These are phyloP conservation scores for Sphaerobolus stellatus DNA, from an alignment of 1,284 basidiomycete species.

Conservation along the genomic window DNA sequence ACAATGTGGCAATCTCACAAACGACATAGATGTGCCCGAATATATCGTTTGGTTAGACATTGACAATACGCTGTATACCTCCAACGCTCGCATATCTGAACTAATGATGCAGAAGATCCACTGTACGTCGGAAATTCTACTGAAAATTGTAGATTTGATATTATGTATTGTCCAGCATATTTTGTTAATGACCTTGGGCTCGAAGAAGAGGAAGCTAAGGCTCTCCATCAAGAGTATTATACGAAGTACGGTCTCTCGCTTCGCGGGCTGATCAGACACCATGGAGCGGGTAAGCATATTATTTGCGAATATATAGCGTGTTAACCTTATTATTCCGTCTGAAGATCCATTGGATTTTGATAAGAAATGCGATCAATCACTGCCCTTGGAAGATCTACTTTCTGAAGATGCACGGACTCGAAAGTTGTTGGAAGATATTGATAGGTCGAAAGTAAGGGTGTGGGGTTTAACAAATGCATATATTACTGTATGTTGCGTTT, in stretches of 20 bases:
- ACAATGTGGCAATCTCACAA: background rate
- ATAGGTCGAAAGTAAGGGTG: conserved; percentile 73
- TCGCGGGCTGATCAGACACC: conserved; percentile 76
- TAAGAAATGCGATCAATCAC: conserved; percentile 76
- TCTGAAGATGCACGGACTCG: conserved; percentile 62
- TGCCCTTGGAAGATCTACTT: conserved; percentile 82
- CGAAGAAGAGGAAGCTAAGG: conserved; percentile 65
- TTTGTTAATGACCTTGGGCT: conserved; percentile 68
- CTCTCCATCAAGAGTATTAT: conserved; percentile 76
- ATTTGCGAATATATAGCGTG: background rate
- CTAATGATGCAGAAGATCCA: conserved; percentile 81
- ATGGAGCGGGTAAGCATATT: conserved; percentile 63
- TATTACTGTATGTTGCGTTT: conserved; percentile 50
- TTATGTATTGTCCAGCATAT: conserved; percentile 53
- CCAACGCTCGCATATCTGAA: conserved; percentile 71
- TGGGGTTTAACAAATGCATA: conserved; percentile 86
- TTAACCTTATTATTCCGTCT: background rate
- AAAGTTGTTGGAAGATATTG: conserved; percentile 74
- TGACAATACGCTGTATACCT: conserved; percentile 84
- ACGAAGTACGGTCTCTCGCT: conserved; percentile 82
- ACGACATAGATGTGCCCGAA: conserved; percentile 51
- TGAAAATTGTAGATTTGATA: conserved; percentile 2
- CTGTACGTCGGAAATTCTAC: conserved; percentile 38
- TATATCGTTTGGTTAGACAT: conserved; percentile 79
- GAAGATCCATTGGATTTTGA: conserved; percentile 87